Evolutionary conservation across 2,329 filamentous ascomycete genomes (phyloP), one percentile per base, ranked within the genome.

Genomic region (Phialemonium atrogriseum): DNA sequence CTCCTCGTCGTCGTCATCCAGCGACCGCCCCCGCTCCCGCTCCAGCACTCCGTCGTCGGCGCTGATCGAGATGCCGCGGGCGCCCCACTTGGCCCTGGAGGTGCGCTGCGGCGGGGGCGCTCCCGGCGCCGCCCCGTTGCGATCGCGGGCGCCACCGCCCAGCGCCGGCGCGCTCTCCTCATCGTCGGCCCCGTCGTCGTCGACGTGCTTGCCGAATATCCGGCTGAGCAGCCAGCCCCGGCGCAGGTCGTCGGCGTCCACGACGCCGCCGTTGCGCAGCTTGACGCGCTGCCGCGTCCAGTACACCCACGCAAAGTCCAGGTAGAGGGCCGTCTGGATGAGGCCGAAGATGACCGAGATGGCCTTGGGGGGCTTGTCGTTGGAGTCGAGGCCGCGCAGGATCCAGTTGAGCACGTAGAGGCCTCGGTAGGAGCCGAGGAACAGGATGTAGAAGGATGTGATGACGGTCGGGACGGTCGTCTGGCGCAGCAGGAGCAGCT

Each of bases 281-380:
- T 95, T 95, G 50, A 96, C 87, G 35, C 88, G 77, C 63, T 95
- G 89, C 41, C 89, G 75, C 9, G 82, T 84, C 64, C 84, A 95
- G 66, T 96, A 96, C 2, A 96, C 87, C 87, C 88, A 95, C 21
- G 86, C 87, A 53, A 96, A 96, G 59, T 96, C 89, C 45, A 88
- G 55, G 57, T 95, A 95, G 25, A 95, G 74, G 1, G 82, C 78
- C 0, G 87, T 95, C 62, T 96, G 89, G 16, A 96, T 66, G 37
- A 93, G 63, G 34, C 89, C 89, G 49, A 94, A 95, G 39, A 93
- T 73, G 51, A 91, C 75, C 7, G 84, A 80, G 8, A 89, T 74
- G 4, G 76, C 68, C 46, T 88, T 80, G 38, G 78, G 77, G 40
- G 67, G 62, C 24, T 62, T 55, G 45, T 75, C 71, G 18, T 66